Percentiles rank a stretch among this genome's conserved stretches.
phyloP scores from a whole-genome alignment of 78 protist species.

The Dictyostelium purpureum region DNA sequence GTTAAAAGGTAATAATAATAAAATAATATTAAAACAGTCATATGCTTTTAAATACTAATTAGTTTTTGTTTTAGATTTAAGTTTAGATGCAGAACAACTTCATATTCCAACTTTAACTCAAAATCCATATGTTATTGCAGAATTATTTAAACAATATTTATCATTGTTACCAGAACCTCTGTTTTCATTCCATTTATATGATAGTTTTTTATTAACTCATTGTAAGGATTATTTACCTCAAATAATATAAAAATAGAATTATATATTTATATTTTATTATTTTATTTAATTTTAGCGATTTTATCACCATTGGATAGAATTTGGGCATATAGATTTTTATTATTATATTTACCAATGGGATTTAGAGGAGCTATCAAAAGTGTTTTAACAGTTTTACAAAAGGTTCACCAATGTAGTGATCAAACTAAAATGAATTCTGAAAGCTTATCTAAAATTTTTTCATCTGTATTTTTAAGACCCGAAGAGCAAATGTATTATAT shows the following conservation, averaged over 20 bases:
- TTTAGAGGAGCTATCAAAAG: slow-evolving; percentile 41
- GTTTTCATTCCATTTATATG: slow-evolving; percentile 55
- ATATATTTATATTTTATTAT: background rate
- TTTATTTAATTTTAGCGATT: slow-evolving; percentile 2
- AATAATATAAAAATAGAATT: background rate
- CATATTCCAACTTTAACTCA: slow-evolving; percentile 54
- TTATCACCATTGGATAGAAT: slow-evolving; percentile 51
- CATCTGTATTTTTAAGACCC: slow-evolving; percentile 59
- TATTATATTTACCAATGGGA: slow-evolving; percentile 63
- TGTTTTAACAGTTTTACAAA: slow-evolving; percentile 15
- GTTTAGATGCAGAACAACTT: slow-evolving; percentile 48
- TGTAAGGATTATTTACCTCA: background rate
- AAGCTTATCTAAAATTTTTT: slow-evolving; percentile 9
- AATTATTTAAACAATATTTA: slow-evolving; percentile 57
- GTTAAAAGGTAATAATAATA: slow-evolving; percentile 28
- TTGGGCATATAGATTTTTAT: slow-evolving; percentile 72
- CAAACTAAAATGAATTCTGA: slow-evolving; percentile 47
- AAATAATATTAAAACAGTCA: background rate
- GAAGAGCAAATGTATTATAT: slow-evolving; percentile 74
- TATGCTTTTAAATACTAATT: background rate
- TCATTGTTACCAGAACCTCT: slow-evolving; percentile 50
- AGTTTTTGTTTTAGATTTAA: slow-evolving; percentile 11
- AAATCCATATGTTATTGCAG: slow-evolving; percentile 51
- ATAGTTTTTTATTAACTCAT: slow-evolving; percentile 64
- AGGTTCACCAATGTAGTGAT: slow-evolving; percentile 8